These are phyloP conservation scores for Ceratocystis eucalypticola DNA, from an alignment of 2,329 filamentous ascomycete genomes.

Conservation along the genomic window DNA sequence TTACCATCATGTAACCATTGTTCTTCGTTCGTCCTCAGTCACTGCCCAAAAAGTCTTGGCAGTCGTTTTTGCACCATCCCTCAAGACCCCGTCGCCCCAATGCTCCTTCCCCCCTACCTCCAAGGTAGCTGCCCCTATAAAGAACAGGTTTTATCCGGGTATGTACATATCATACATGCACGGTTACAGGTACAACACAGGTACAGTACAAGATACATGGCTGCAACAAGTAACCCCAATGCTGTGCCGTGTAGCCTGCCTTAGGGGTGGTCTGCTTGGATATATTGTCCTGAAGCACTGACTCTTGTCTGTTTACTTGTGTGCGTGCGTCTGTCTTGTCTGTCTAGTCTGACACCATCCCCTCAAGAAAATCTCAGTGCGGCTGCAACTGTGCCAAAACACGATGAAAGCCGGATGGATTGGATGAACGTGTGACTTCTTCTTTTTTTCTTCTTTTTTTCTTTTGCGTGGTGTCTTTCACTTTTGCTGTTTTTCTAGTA, in stretches of 20 bases:
- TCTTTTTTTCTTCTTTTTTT: background rate
- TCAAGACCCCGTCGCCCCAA: background rate
- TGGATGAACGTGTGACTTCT: background rate
- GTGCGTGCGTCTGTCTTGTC: background rate
- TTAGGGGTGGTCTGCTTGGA: background rate
- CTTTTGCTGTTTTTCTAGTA: background rate
- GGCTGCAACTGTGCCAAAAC: conserved; percentile 3
- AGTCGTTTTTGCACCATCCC: background rate
- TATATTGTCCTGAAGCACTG: background rate
- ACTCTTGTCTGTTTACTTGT: background rate
- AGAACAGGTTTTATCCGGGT: background rate
- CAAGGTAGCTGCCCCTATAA: background rate
- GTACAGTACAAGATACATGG: background rate
- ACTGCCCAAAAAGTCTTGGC: background rate
- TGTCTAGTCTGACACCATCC: background rate
- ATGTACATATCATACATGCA: background rate
- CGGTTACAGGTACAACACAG: background rate
- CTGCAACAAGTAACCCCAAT: background rate
- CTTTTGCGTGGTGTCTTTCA: background rate
- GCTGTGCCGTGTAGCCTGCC: background rate
- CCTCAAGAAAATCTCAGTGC: background rate
- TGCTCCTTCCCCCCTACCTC: background rate
- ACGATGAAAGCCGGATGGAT: background rate
- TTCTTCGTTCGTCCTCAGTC: background rate
- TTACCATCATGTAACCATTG: background rate